Base-by-base conservation (phyloP, 2,329 filamentous ascomycete species). In the Cercospora sp. region DNA sequence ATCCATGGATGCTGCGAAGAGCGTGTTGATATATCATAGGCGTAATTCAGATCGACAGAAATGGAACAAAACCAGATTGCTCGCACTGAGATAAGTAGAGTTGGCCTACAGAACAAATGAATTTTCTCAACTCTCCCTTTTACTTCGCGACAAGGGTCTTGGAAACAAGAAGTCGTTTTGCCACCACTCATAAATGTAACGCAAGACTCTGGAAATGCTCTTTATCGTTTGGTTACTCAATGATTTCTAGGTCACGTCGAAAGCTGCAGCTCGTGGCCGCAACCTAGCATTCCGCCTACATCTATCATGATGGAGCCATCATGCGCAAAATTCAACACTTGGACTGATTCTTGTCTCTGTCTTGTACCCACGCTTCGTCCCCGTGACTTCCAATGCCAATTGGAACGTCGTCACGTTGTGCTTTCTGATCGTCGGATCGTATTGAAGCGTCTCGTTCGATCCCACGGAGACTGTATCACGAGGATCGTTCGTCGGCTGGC, bases 401-500 rank as follows among this genome's bases (percentile, higher is more conserved):
- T 37, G 28, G 5, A 59, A 59, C 3, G 28, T 59, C 4, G 55
- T 21, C 9, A 9, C 8, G 6, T 24, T 16, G n/a, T 59, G 3
- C 8, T 32, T 32, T 4, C 55, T 59, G 30, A 6, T 59, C 55
- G 26, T 13, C 5, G 55, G 28, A 3, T 59, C 55, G 32, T 34
- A 59, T 21, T 13, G 7, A n/a, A 59, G 28, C 9, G 55, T 21
- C 28, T 37, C 55, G 5, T 37, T 59, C 28, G n/a, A 59, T 9
- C 9, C n/a, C 4, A 5, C 6, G 10, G 55, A 24, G 5, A 37
- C 16, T 7, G 1, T 59, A 9, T 59, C 55, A 5, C 30, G 28
- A 21, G 55, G 10, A 16, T 59, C 30, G 12, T 9, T 16, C 5
- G 55, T 21, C 18, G 72, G 65, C 63, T 74, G 74, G 2, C 76